Evolutionary conservation across 1,284 basidiomycete species (phyloP).

Genomic region (Cutaneotrichosporon sp.): DNA sequence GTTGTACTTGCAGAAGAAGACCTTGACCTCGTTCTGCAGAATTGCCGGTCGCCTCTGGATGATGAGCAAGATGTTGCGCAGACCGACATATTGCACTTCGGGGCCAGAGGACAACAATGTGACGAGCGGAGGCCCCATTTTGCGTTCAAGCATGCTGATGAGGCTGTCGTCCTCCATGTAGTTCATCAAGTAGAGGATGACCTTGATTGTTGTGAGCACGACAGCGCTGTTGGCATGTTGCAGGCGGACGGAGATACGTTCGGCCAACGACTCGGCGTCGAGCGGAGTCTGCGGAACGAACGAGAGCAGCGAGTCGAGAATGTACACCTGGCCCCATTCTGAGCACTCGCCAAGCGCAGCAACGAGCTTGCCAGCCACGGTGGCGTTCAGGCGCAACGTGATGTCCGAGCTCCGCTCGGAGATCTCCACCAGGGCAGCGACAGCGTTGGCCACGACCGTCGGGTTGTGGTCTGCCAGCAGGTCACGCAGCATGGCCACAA

Average conservation of each 20-base stretch:
- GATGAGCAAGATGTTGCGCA: slow-evolving; percentile 93
- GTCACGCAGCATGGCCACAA: slow-evolving; percentile 72
- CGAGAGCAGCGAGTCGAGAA: slow-evolving; percentile 86
- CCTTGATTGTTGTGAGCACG: slow-evolving; percentile 91
- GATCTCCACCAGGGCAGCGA: slow-evolving; percentile 91
- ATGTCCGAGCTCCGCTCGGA: slow-evolving; percentile 55
- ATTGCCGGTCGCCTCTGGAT: slow-evolving; percentile 87
- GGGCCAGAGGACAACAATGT: slow-evolving; percentile 58
- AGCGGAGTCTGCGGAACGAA: slow-evolving; percentile 82
- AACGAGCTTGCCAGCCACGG: slow-evolving; percentile 64
- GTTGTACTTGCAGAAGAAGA: slow-evolving; percentile 99
- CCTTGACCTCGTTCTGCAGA: slow-evolving; percentile 90
- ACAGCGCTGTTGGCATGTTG: slow-evolving; percentile 95
- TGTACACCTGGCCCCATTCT: slow-evolving; percentile 99
- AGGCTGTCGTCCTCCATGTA: slow-evolving; percentile 89
- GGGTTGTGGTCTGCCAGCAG: slow-evolving; percentile 83
- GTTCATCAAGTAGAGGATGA: slow-evolving; percentile 95
- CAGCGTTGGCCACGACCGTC: slow-evolving; percentile 95
- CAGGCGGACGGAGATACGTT: slow-evolving; percentile 84
- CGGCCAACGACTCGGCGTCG: slow-evolving; percentile 90
- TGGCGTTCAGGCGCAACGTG: slow-evolving; percentile 47
- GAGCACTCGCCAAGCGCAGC: slow-evolving; percentile 97
- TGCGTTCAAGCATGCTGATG: slow-evolving; percentile 86
- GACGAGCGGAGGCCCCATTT: slow-evolving; percentile 84
- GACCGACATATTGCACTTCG: slow-evolving; percentile 89